Percentiles rank a stretch among this genome's conserved stretches.
phyloP scores from a whole-genome alignment of 371 early-diverging fungal species.

The Choanephora cucurbitarum region DNA sequence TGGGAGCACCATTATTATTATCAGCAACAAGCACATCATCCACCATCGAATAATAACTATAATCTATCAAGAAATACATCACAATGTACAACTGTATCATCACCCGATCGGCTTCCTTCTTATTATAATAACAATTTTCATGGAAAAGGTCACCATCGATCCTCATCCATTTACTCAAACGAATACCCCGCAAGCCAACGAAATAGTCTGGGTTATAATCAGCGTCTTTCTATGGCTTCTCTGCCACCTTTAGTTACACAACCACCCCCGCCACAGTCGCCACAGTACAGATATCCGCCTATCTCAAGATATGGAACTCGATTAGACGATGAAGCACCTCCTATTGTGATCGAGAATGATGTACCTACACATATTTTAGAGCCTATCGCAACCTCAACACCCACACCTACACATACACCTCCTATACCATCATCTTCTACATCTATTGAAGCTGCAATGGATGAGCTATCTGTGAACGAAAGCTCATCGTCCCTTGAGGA shows the following conservation, averaged over 20 bases:
- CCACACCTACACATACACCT: background rate
- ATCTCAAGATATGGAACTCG: background rate
- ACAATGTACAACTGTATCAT: conserved; percentile 20
- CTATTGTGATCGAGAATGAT: conserved; percentile 5
- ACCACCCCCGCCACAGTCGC: conserved; percentile 4
- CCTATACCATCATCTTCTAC: background rate
- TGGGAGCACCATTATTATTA: conserved; percentile 13
- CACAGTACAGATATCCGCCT: background rate
- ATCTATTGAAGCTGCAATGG: background rate
- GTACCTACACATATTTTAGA: conserved; percentile 29
- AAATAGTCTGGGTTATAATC: background rate
- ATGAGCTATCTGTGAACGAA: no score
- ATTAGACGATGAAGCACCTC: conserved; percentile 1
- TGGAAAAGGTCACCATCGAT: background rate
- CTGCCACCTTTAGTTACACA: background rate
- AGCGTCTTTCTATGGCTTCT: conserved; percentile 1
- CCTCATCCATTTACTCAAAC: background rate
- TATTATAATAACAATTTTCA: conserved; percentile 8
- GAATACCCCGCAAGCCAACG: conserved; percentile 1
- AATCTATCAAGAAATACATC: conserved; percentile 32
- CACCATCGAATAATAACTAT: conserved; percentile 1
- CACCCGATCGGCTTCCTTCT: conserved; percentile 21
- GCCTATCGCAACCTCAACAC: conserved; percentile 1
- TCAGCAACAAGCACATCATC: conserved; percentile 23
- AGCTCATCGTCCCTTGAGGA: conserved; percentile 9